A percentile compares a stretch with the other conserved stretches of the same genome.
phyloP scores from a whole-genome alignment of 1,284 basidiomycete species.

The Heterobasidion annosum region DNA sequence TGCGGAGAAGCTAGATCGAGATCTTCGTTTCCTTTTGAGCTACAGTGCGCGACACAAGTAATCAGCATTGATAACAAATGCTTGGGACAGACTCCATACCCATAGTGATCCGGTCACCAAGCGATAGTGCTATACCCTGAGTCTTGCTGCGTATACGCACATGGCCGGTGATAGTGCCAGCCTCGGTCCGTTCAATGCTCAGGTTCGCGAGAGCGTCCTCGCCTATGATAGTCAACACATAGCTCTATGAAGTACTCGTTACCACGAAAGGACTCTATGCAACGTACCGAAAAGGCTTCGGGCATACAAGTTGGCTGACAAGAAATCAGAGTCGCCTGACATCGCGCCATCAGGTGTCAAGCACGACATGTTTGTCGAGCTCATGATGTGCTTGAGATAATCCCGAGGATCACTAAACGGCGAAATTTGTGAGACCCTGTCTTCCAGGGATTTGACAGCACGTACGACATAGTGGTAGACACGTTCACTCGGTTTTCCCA shows the following conservation, averaged over 20 bases:
- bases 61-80: not conserved
- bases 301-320: slow-evolving; percentile 92
- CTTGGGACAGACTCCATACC: slow-evolving; percentile 32
- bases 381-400: slow-evolving; percentile 88
- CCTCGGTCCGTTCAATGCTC: slow-evolving; percentile 85
- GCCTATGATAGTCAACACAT: slow-evolving; percentile 32
- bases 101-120: slow-evolving; percentile 92
- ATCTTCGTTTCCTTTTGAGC: slow-evolving; percentile 62
- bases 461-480: slow-evolving; percentile 71
- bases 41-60: slow-evolving; percentile 14
- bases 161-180: slow-evolving; percentile 79
- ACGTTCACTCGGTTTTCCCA: slow-evolving; percentile 99
- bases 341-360: slow-evolving; percentile 91
- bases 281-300: slow-evolving; percentile 73
- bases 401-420: slow-evolving; percentile 60
- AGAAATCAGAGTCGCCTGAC: slow-evolving; percentile 89
- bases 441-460: not conserved
- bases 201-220: slow-evolving; percentile 97
- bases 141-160: slow-evolving; percentile 92
- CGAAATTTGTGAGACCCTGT: not conserved
- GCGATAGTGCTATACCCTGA: slow-evolving; percentile 88
- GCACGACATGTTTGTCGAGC: slow-evolving; percentile 92
- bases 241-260: not conserved
- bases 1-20: slow-evolving; percentile 21
- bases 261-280: not conserved